These are phyloP conservation scores for Fusarium fracticaudum DNA, from an alignment of 2,329 filamentous ascomycete species.

Conservation along the genomic window DNA sequence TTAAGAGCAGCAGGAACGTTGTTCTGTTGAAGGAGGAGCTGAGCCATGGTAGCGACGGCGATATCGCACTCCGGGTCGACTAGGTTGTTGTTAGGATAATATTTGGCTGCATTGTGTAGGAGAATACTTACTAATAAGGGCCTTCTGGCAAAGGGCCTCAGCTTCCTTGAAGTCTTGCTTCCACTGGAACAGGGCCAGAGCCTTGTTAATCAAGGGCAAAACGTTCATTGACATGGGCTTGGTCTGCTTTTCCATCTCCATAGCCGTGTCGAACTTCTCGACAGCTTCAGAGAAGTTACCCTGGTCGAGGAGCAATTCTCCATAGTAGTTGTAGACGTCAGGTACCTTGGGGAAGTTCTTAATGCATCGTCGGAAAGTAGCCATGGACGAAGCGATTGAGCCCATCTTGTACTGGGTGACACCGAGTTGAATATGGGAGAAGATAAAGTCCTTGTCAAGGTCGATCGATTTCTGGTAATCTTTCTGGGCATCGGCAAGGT, in stretches of 20 bases:
- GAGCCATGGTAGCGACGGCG: conserved; percentile 97
- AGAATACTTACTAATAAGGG: conserved; percentile 83
- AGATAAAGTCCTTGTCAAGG: conserved; percentile 94
- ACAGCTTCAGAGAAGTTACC: conserved; percentile 95
- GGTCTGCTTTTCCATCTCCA: conserved; percentile 95
- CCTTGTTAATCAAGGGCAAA: conserved; percentile 97
- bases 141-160: conserved; percentile 96
- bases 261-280: conserved; percentile 97
- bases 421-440: conserved; percentile 98
- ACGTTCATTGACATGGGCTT: conserved; percentile 98
- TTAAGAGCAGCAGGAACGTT: conserved; percentile 94
- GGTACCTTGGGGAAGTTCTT: conserved; percentile 98
- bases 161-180: conserved; percentile 96
- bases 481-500: conserved; percentile 92
- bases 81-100: conserved; percentile 55
- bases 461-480: conserved; percentile 99
- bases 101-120: not conserved
- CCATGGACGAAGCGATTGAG: conserved; percentile 96
- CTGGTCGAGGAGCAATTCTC: conserved; percentile 95
- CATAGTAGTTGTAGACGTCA: conserved; percentile 99
- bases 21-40: conserved; percentile 95
- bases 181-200: conserved; percentile 96
- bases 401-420: conserved; percentile 99
- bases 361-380: conserved; percentile 95
- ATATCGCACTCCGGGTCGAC: conserved; percentile 99